Conservation (phyloP, 805 yeast genomes). For the Yarrowia sp. region DNA sequence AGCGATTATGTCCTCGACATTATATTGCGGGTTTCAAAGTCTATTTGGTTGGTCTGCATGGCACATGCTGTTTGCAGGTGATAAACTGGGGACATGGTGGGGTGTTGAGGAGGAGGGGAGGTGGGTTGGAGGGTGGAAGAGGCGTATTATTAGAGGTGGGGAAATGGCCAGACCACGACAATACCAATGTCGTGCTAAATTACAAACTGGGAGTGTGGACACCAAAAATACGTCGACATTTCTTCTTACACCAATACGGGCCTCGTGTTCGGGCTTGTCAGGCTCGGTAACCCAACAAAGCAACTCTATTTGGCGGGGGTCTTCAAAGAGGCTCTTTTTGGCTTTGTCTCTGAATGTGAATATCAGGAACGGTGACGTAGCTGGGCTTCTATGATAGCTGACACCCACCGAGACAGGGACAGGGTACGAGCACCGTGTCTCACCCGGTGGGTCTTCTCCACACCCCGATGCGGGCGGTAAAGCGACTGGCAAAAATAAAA, state of each 20-base stretch:
- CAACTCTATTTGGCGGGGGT: slow-evolving; percentile 25
- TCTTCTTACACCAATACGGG: background rate
- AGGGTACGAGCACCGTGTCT: no score
- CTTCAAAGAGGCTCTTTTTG: slow-evolving; percentile 5
- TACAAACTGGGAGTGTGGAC: no score
- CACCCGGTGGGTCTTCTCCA: background rate
- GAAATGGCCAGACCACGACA: no score
- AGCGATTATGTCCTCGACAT: slow-evolving; percentile 28
- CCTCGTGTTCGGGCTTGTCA: slow-evolving; percentile 18
- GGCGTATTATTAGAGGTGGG: background rate
- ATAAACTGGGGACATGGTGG: slow-evolving; percentile 18
- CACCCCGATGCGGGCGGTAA: background rate
- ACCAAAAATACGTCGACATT: no score
- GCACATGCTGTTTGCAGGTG: slow-evolving; percentile 11
- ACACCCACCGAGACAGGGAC: background rate
- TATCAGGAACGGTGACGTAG: slow-evolving; percentile 25
- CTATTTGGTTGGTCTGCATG: slow-evolving; percentile 17
- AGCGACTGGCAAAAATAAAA: no score
- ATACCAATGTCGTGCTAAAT: no score
- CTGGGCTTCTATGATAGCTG: background rate
- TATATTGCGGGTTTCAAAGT: slow-evolving; percentile 24
- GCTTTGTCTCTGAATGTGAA: slow-evolving; percentile 31
- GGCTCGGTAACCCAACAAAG: slow-evolving; percentile 33
- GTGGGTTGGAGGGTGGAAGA: background rate
- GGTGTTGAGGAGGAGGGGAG: background rate